phyloP scores from a whole-genome alignment of 1,284 basidiomycete genomes.

The Ceratobasidium sp. region DNA sequence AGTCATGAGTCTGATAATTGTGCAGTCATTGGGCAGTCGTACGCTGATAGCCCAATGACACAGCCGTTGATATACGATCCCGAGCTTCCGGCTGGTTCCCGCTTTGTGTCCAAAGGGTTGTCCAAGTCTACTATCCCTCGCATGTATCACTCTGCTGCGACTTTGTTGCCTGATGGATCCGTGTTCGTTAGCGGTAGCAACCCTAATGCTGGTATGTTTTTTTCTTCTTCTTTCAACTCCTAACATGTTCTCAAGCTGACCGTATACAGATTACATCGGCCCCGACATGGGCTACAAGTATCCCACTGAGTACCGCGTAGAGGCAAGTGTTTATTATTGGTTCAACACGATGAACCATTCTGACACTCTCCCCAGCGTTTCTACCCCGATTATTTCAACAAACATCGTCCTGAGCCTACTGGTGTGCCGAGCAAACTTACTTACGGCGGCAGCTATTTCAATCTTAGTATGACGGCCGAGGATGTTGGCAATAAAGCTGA shows the following conservation, averaged over 20 bases:
- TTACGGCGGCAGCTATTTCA: conserved; percentile 88
- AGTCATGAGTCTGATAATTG: conserved; percentile 37
- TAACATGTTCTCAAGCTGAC: neutral
- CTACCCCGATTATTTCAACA: conserved; percentile 82
- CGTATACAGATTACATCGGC: conserved; percentile 48
- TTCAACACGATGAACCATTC: conserved; percentile 47
- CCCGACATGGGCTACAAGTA: conserved; percentile 63
- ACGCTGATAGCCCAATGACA: conserved; percentile 55
- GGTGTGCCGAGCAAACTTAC: conserved; percentile 75
- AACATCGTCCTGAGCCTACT: conserved; percentile 71
- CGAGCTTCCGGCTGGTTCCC: conserved; percentile 63
- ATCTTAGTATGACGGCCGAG: conserved; percentile 60
- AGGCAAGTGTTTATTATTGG: conserved; percentile 53
- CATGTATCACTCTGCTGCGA: conserved; percentile 47
- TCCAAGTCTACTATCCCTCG: conserved; percentile 49
- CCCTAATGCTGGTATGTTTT: conserved; percentile 51
- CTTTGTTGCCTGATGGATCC: conserved; percentile 50
- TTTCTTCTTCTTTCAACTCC: conserved; percentile 68
- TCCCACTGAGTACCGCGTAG: conserved; percentile 86
- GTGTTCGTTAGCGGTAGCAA: conserved; percentile 53
- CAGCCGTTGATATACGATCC: conserved; percentile 76
- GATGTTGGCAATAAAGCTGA: conserved; percentile 67
- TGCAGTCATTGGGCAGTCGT: conserved; percentile 51
- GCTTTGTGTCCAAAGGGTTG: conserved; percentile 77
- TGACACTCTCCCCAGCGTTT: conserved; percentile 59